Evolutionary conservation across 169 alveolate genomes (phyloP).

Genomic region (Hammondia hammondi): DNA sequence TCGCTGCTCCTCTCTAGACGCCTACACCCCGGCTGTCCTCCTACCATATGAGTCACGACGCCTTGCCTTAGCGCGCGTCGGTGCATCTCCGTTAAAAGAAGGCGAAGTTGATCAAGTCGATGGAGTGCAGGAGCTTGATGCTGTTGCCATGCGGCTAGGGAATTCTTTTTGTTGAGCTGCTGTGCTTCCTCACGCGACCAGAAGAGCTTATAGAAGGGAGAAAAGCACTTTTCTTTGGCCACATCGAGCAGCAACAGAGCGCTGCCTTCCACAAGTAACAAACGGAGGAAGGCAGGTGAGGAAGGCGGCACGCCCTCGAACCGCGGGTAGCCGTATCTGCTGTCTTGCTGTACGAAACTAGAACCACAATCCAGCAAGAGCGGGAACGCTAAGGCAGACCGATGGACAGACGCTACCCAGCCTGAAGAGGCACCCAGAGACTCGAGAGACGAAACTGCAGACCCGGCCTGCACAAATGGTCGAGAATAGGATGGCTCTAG

Average conservation of each 20-base stretch:
- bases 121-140: not conserved
- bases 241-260: not conserved
- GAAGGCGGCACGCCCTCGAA: conserved; percentile 20
- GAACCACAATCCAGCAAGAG: not conserved
- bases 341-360: not conserved
- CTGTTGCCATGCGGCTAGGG: not conserved
- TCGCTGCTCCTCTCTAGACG: too few species aligned
- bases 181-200: not conserved
- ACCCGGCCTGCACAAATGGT: not conserved
- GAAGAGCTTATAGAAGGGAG: not conserved
- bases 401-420: not conserved
- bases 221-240: not conserved
- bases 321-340: conserved; percentile 21
- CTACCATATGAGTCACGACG: not conserved
- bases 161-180: not conserved
- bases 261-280: not conserved
- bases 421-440: not conserved
- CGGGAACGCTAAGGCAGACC: not conserved
- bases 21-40: not conserved
- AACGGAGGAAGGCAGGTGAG: conserved; percentile 18
- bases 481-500: not conserved
- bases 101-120: not conserved
- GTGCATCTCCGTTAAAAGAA: not conserved
- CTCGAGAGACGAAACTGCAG: not conserved
- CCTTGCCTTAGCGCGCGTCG: not conserved